Conservation (phyloP, 176 grass and related monocot species). For the Bromus sterilis region DNA sequence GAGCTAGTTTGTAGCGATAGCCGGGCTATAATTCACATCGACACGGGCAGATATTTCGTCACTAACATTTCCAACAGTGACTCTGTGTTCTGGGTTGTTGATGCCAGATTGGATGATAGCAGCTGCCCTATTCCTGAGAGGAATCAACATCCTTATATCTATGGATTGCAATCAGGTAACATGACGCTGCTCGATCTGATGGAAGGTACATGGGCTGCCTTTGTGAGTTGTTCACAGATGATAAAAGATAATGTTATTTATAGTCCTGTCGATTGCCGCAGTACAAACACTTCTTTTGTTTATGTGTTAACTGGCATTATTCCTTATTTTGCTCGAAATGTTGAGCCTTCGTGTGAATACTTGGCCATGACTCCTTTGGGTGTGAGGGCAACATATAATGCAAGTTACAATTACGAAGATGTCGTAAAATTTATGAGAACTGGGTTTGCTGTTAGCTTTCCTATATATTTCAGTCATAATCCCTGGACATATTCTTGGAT, state of each 20-base stretch:
- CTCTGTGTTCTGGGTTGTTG: background rate
- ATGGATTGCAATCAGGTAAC: background rate
- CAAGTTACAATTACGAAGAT: background rate
- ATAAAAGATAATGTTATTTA: background rate
- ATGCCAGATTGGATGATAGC: background rate
- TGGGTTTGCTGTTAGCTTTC: background rate
- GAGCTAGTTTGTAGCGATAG: slow-evolving; percentile 7
- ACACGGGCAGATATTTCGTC: slow-evolving; percentile 6
- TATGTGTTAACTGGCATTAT: background rate
- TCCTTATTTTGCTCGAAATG: fast-evolving
- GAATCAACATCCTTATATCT: background rate
- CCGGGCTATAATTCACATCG: slow-evolving; percentile 24
- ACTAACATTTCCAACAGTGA: slow-evolving; percentile 1
- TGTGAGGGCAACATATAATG: background rate
- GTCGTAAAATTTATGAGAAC: background rate
- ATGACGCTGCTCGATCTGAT: background rate
- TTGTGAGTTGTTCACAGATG: background rate
- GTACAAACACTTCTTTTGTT: background rate
- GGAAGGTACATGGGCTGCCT: background rate
- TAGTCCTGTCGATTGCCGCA: background rate
- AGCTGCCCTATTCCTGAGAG: background rate
- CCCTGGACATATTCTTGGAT: background rate
- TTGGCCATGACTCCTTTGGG: background rate
- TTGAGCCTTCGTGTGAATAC: background rate
- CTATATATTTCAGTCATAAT: background rate